A percentile compares a stretch with the other conserved stretches of the same genome.
Conservation (phyloP, 73 alveolate genomes). For the Paramecium tetraurelia region DNA sequence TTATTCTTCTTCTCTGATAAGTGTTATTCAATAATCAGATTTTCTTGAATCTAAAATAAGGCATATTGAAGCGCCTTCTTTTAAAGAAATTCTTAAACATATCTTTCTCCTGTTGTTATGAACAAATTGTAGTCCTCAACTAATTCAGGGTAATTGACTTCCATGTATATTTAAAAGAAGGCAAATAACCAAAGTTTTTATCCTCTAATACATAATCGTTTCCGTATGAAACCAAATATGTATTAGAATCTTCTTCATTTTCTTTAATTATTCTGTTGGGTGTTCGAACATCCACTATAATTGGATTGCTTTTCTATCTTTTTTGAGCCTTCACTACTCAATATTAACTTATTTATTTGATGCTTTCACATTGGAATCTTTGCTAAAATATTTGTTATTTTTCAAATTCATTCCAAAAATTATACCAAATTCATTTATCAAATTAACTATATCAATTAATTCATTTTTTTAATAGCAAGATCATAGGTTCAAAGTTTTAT, state of each 20-base stretch:
- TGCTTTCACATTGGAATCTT: neutral
- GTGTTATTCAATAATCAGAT: neutral
- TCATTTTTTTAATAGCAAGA: neutral
- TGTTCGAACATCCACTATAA: neutral
- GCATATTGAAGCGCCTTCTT: neutral
- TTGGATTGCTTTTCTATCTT: neutral
- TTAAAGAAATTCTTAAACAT: neutral
- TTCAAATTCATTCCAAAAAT: neutral
- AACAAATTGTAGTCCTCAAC: neutral
- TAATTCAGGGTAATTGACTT: neutral
- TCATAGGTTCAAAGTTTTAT: neutral
- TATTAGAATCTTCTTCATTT: neutral
- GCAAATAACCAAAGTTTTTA: too few relatives aligned
- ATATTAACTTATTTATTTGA: neutral
- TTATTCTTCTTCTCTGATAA: neutral
- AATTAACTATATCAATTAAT: neutral
- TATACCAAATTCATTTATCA: neutral
- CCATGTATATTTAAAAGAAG: too few relatives aligned
- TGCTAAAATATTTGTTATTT: neutral
- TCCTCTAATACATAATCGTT: neutral
- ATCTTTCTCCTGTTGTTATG: neutral
- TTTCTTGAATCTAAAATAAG: neutral
- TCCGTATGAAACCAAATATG: neutral
- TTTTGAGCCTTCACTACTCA: neutral
- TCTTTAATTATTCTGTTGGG: neutral